Percentiles rank a stretch among this genome's conserved stretches.
These are phyloP conservation scores for Lactifluus hygrophoroides DNA, from an alignment of 768 basidiomycete species.

Conservation along the genomic window DNA sequence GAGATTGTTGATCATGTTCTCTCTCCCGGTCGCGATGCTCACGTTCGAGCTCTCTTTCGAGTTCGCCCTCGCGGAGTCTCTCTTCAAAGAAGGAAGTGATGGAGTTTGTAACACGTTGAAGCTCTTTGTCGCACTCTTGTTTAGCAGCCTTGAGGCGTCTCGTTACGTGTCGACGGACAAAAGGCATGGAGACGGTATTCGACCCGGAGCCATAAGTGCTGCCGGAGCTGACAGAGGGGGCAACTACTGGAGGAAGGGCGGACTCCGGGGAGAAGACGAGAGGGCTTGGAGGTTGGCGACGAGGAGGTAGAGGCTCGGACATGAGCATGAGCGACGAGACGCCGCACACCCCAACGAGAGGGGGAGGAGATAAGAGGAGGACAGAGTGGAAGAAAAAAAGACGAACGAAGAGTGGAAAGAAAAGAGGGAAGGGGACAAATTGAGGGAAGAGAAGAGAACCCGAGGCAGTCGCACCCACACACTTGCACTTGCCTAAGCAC, in stretches of 20 bases:
- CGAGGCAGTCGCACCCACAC: no score
- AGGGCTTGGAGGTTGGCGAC: constrained; percentile 58
- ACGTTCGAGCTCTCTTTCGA: constrained; percentile 44
- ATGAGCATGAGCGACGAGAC: constrained; percentile 26
- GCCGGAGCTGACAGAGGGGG: constrained; percentile 24
- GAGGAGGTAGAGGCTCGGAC: constrained; percentile 29
- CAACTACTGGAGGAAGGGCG: constrained; percentile 30
- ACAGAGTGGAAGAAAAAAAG: constrained; percentile 9
- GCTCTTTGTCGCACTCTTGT: constrained; percentile 93
- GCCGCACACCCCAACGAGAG: constrained; percentile 13
- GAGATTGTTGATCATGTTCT: constrained; percentile 42
- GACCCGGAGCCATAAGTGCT: constrained; percentile 42
- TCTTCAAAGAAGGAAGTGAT: constrained; percentile 96
- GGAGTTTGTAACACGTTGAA: constrained; percentile 86
- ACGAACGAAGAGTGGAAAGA: constrained; percentile 3
- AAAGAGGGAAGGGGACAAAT: constrained; percentile 9
- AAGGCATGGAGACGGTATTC: constrained; percentile 85
- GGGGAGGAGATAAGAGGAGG: constrained; percentile 6
- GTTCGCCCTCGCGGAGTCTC: constrained; percentile 68
- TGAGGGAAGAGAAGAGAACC: constrained; percentile 15
- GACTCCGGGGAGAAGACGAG: constrained; percentile 70
- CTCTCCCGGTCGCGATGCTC: constrained; percentile 35
- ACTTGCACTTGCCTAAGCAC: no score
- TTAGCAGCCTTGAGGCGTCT: constrained; percentile 91
- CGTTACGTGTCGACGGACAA: constrained; percentile 87